Conservation (phyloP, 305 asterid genomes). For the Fraxinus baroniana region DNA sequence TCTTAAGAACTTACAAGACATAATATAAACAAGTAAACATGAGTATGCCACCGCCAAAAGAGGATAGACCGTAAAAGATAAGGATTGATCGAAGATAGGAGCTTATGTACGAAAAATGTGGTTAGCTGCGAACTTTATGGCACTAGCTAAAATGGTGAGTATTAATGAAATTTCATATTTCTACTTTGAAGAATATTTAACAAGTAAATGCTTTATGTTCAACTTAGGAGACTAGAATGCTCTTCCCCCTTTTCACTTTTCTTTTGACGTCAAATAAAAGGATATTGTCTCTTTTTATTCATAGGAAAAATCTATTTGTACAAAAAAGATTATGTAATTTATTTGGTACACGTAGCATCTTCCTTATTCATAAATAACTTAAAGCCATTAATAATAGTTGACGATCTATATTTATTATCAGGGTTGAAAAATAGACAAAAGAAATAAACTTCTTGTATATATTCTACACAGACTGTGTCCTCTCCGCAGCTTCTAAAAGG, state of each 20-base stretch:
- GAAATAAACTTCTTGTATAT: neutral
- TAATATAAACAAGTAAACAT: neutral
- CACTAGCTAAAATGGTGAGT: slow-evolving; percentile 5
- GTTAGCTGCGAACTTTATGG: neutral
- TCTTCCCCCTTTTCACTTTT: neutral
- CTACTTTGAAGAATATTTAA: neutral
- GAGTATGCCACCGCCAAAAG: neutral
- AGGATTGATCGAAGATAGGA: neutral
- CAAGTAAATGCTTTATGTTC: neutral
- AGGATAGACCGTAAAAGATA: neutral
- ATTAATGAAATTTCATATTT: neutral
- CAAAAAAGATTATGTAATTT: too few species aligned
- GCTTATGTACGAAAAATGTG: neutral
- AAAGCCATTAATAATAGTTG: neutral
- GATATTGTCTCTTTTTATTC: neutral
- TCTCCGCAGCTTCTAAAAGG: neutral
- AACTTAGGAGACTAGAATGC: neutral
- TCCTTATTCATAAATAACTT: neutral
- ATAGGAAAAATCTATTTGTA: neutral
- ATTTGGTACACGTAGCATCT: too few species aligned
- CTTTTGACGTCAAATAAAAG: neutral
- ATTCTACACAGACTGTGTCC: neutral
- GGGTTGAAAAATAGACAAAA: neutral
- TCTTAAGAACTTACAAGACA: neutral
- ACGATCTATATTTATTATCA: neutral